A percentile compares a stretch with the other conserved stretches of the same genome.
phyloP scores from a whole-genome alignment of 164 flowering plant species.

The Aristolochia fimbriata region DNA sequence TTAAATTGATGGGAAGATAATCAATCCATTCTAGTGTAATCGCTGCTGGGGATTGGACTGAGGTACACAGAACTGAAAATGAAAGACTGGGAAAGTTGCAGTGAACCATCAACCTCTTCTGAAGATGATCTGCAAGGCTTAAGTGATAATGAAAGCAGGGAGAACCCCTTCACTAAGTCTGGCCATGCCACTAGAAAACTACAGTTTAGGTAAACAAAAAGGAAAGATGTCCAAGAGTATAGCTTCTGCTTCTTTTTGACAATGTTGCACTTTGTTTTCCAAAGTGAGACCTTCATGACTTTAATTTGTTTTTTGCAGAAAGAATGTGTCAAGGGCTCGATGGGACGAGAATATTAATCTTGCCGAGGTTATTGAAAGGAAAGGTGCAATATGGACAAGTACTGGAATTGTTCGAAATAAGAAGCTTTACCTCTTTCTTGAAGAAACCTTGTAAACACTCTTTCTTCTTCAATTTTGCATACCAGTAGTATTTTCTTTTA shows the following conservation, averaged over 20 bases:
- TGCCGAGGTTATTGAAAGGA: slow-evolving; percentile 61
- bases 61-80: not conserved
- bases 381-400: slow-evolving; percentile 57
- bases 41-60: no score
- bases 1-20: no score
- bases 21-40: no score
- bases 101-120: not conserved
- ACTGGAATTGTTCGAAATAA: slow-evolving; percentile 62
- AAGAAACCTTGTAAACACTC: slow-evolving; percentile 59
- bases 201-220: not conserved
- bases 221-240: not conserved
- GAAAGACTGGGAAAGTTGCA: slow-evolving; percentile 1
- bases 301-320: slow-evolving; percentile 23
- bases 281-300: not conserved
- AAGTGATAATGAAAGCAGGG: not conserved
- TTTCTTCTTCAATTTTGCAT: not conserved
- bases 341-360: slow-evolving; percentile 60
- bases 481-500: not conserved
- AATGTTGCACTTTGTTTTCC: not conserved
- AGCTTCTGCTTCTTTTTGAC: not conserved
- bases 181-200: not conserved
- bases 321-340: slow-evolving; percentile 40
- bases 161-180: not conserved
- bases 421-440: slow-evolving; percentile 52
- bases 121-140: not conserved